These are phyloP conservation scores for Oryza glaberrima DNA, from an alignment of 176 grass and related monocot genomes.

Conservation along the genomic window DNA sequence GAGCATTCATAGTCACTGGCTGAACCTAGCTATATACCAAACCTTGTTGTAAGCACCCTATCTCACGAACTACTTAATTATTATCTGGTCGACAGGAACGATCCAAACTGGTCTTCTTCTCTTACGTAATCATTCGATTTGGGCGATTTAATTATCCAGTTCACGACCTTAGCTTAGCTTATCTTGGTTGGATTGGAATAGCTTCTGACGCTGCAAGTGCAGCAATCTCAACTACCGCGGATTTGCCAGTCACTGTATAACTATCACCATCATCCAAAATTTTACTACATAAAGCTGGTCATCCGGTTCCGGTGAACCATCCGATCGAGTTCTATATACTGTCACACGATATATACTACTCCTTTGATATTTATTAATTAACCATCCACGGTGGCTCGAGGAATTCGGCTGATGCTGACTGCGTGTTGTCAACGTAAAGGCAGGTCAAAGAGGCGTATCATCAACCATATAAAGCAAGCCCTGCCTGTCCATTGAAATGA, in stretches of 20 bases:
- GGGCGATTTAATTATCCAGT: slow-evolving; percentile 15
- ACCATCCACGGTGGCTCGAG: neutral
- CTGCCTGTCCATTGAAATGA: neutral
- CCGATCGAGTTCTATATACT: neutral
- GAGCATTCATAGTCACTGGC: slow-evolving; percentile 5
- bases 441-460: slow-evolving; percentile 11
- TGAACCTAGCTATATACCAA: slow-evolving; percentile 11
- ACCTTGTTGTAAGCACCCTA: neutral
- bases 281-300: neutral
- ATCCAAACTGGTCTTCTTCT: slow-evolving; percentile 39
- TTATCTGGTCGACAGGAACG: slow-evolving; percentile 30
- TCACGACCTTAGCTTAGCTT: slow-evolving; percentile 9
- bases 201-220: slow-evolving; percentile 12
- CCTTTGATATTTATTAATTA: neutral
- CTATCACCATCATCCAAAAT: neutral
- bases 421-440: slow-evolving; percentile 39
- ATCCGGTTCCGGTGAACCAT: slow-evolving; percentile 38
- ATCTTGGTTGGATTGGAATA: neutral
- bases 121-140: slow-evolving; percentile 20
- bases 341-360: neutral
- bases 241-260: neutral
- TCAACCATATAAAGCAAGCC: slow-evolving; percentile 15
- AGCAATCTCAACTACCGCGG: neutral
- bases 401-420: slow-evolving; percentile 33
- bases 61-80: slow-evolving; percentile 13